A percentile compares a stretch with the other conserved stretches of the same genome.
These are phyloP conservation scores for Neolentinus lepideus DNA, from an alignment of 1,284 basidiomycete species.

Conservation along the genomic window DNA sequence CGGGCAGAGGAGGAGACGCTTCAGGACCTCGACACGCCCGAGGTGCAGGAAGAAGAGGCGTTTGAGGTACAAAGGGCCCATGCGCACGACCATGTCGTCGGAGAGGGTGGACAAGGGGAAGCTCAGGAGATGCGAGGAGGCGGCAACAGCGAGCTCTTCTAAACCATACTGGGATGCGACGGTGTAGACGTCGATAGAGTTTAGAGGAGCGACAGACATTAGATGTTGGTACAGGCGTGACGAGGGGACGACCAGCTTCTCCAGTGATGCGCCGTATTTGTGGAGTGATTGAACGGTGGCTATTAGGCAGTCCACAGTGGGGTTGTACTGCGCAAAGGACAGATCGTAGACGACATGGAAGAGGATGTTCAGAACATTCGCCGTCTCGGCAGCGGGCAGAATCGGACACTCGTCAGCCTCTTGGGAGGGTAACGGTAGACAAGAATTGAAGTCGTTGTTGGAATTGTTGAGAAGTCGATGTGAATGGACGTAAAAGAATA, in stretches of 20 bases:
- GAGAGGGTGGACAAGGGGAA: conserved; percentile 47
- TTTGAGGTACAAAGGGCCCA: conserved; percentile 55
- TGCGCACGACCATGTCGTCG: conserved; percentile 50
- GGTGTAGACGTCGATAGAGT: conserved; percentile 51
- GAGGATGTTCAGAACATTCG: conserved; percentile 51
- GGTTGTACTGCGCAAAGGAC: conserved; percentile 55
- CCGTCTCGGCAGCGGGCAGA: conserved; percentile 40
- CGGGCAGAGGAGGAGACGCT: conserved; percentile 46
- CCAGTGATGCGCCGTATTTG: conserved; percentile 40
- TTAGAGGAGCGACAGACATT: conserved; percentile 32
- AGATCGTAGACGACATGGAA: conserved; percentile 55
- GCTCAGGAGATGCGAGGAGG: conserved; percentile 53
- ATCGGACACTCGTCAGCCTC: conserved; percentile 21
- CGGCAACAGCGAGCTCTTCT: conserved; percentile 50
- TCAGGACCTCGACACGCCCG: conserved; percentile 41
- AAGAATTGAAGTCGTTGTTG: conserved; percentile 43
- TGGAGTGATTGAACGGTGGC: conserved; percentile 39
- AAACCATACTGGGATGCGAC: conserved; percentile 50
- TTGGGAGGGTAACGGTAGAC: conserved; percentile 24
- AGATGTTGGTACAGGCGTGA: conserved; percentile 28
- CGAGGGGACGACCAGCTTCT: conserved; percentile 36
- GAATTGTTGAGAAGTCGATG: conserved; percentile 42
- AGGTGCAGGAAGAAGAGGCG: conserved; percentile 53
- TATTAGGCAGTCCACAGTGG: conserved; percentile 40
- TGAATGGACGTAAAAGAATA: conserved; percentile 46